Conservation (phyloP, 805 yeast species). For the Helenozyma baotianmanensis region DNA sequence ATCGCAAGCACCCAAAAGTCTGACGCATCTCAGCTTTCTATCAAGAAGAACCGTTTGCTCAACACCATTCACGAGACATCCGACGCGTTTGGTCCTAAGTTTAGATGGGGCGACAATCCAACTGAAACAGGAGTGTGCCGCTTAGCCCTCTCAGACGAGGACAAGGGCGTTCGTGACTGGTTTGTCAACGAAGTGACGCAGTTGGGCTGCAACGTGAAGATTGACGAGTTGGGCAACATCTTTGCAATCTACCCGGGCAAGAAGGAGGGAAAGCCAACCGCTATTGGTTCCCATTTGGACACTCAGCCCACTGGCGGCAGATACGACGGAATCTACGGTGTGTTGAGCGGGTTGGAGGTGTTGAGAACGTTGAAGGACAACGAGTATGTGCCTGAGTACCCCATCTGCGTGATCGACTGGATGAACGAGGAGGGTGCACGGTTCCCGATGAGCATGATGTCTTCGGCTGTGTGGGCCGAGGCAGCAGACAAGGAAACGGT, state of each 20-base stretch:
- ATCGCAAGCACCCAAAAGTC: too few species aligned
- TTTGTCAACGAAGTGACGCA: constrained; percentile 46
- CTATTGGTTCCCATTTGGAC: constrained; percentile 70
- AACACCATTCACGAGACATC: constrained; percentile 62
- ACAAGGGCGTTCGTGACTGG: constrained; percentile 65
- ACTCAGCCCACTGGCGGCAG: constrained; percentile 79
- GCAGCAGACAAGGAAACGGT: constrained; percentile 42
- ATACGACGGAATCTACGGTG: constrained; percentile 71
- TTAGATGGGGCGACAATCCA: constrained; percentile 51
- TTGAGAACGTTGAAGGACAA: constrained; percentile 61
- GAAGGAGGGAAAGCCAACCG: constrained; percentile 47
- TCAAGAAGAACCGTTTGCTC: constrained; percentile 33
- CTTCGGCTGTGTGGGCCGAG: constrained; percentile 66
- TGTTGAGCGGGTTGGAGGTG: constrained; percentile 62
- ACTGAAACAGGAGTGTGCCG: constrained; percentile 69
- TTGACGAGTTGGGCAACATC: constrained; percentile 66
- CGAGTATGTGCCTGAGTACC: constrained; percentile 55
- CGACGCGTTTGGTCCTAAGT: constrained; percentile 53
- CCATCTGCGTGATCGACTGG: constrained; percentile 65
- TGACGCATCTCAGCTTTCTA: constrained; percentile 3
- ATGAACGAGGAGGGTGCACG: constrained; percentile 79
- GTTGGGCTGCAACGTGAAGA: constrained; percentile 53
- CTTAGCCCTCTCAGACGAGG: constrained; percentile 57
- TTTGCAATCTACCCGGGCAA: constrained; percentile 62
- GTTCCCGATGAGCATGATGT: constrained; percentile 64